These are phyloP conservation scores for Penicillium sp. DNA, from an alignment of 2,329 filamentous ascomycete species.

Conservation along the genomic window DNA sequence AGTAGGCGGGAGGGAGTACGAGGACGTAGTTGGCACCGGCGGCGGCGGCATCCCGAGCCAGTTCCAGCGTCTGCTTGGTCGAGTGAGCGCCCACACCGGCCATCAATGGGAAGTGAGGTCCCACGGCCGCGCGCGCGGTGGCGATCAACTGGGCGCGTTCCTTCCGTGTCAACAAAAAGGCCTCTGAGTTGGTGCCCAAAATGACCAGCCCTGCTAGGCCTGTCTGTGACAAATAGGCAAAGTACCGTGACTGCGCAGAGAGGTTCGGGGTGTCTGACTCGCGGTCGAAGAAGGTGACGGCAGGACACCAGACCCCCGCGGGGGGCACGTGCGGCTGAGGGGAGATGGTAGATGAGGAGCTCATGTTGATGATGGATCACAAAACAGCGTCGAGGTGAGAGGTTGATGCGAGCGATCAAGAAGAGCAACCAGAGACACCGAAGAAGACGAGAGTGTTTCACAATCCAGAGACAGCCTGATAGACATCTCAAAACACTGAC, in stretches of 20 bases:
- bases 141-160: conserved; percentile 52
- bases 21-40: conserved; percentile 59
- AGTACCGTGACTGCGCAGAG: conserved; percentile 46
- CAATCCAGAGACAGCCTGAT: too few relatives aligned
- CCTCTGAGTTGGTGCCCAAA: conserved; percentile 51
- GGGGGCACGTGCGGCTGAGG: conserved; percentile 17
- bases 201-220: conserved; percentile 50
- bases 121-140: conserved; percentile 48
- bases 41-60: conserved; percentile 51
- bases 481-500: too few relatives aligned
- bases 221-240: conserved; percentile 44
- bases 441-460: too few relatives aligned
- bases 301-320: conserved; percentile 46
- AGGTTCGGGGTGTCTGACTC: conserved; percentile 46
- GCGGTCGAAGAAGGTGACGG: conserved; percentile 50
- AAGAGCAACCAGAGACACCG: too few relatives aligned
- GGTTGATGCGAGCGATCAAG: not conserved
- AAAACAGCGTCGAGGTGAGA: not conserved
- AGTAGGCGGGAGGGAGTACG: conserved; percentile 58
- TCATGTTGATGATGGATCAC: not conserved
- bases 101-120: conserved; percentile 52
- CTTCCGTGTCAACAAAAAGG: conserved; percentile 52
- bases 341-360: conserved; percentile 6
- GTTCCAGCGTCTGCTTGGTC: conserved; percentile 57
- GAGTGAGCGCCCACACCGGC: conserved; percentile 59